These are phyloP conservation scores for Kodamaea kaohsiungensis DNA, from an alignment of 805 yeast genomes.

Conservation along the genomic window DNA sequence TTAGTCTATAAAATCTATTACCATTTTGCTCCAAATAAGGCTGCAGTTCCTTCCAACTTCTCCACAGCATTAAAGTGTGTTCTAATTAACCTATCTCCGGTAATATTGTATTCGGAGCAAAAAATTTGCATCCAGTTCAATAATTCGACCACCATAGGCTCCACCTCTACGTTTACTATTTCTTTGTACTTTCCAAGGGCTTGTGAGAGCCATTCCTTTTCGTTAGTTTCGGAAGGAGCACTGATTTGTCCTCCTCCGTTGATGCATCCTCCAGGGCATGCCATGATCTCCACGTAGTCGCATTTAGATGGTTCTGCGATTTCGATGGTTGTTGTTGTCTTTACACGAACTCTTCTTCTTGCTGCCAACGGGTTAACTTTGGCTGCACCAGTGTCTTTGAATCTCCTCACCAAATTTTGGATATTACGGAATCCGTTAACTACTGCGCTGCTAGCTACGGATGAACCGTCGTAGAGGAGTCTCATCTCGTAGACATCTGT, in stretches of 20 bases:
- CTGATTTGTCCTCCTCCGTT: constrained; percentile 94
- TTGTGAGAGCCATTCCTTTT: constrained; percentile 47
- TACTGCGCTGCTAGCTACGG: constrained; percentile 55
- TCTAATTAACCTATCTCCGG: constrained; percentile 39
- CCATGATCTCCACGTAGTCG: constrained; percentile 93
- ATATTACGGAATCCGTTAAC: constrained; percentile 93
- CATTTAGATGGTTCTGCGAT: constrained; percentile 63
- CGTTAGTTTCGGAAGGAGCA: constrained; percentile 38
- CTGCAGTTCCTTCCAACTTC: constrained; percentile 48
- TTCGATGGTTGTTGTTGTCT: constrained; percentile 18
- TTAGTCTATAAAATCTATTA: constrained; percentile 17
- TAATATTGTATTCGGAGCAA: constrained; percentile 27
- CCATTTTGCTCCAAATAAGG: constrained; percentile 61
- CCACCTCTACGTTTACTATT: constrained; percentile 15
- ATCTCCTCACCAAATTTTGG: constrained; percentile 85
- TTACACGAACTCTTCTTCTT: constrained; percentile 43
- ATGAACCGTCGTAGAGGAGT: constrained; percentile 41
- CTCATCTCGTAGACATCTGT: constrained; percentile 72
- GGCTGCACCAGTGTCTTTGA: constrained; percentile 44
- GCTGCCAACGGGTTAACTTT: constrained; percentile 41
- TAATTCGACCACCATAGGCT: constrained; percentile 14
- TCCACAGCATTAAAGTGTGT: constrained; percentile 54
- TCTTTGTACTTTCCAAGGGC: constrained; percentile 35
- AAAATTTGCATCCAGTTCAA: constrained; percentile 39
- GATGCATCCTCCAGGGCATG: constrained; percentile 97